A percentile compares a stretch with the other conserved stretches of the same genome.
Conservation (phyloP, 2,329 filamentous ascomycete species). For the Clonostachys sp. region DNA sequence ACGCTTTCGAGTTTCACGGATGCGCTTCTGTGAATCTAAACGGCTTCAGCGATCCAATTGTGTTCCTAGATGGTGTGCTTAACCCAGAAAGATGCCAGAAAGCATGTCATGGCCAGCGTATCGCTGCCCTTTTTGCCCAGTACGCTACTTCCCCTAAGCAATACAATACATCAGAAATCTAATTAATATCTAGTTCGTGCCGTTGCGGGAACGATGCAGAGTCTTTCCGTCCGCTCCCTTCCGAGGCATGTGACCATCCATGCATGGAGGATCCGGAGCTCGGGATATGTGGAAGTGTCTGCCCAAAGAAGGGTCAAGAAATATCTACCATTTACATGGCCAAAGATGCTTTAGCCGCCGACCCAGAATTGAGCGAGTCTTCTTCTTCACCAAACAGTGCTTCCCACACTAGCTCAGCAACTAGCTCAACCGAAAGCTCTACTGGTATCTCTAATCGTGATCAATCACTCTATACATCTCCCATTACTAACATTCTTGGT, state of each 20-base stretch:
- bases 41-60: conserved; percentile 14
- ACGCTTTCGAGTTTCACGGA: conserved; percentile 16
- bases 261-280: conserved; percentile 18
- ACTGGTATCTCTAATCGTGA: no score
- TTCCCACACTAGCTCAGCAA: no score
- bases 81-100: conserved; percentile 18
- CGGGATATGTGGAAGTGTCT: conserved; percentile 25
- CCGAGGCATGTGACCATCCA: conserved; percentile 20
- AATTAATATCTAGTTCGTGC: conserved; percentile 16
- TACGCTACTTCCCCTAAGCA: conserved; percentile 6
- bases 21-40: conserved; percentile 17
- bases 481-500: no score
- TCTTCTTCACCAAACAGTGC: no score
- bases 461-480: no score
- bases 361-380: no score
- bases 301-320: conserved; percentile 12
- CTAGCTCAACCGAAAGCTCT: no score
- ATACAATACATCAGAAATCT: conserved; percentile 2
- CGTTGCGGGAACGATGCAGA: conserved; percentile 25
- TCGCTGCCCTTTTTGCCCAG: conserved; percentile 23
- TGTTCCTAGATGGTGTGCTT: conserved; percentile 11
- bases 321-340: conserved; percentile 24
- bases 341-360: no score
- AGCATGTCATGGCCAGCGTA: conserved; percentile 17
- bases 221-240: conserved; percentile 17